These are phyloP conservation scores for Quercus suber DNA, from an alignment of 306 rosid species.

Conservation along the genomic window DNA sequence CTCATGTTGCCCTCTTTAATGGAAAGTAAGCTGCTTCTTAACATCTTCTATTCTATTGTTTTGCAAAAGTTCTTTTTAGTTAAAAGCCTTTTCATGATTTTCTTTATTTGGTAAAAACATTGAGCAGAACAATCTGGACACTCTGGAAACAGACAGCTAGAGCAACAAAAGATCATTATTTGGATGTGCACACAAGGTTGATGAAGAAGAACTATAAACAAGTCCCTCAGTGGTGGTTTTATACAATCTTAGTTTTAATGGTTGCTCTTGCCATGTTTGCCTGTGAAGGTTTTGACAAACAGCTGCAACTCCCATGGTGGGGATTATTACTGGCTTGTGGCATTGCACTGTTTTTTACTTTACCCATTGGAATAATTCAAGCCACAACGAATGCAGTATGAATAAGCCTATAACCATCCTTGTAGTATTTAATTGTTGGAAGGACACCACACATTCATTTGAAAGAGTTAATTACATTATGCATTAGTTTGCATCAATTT, in stretches of 20 bases:
- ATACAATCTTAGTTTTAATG: slow-evolving; percentile 35
- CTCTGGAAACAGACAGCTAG: slow-evolving; percentile 48
- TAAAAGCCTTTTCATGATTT: slow-evolving; percentile 2
- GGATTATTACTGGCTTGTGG: slow-evolving; percentile 62
- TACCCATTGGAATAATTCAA: slow-evolving; percentile 73
- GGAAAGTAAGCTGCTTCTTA: slow-evolving; percentile 57
- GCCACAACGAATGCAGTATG: slow-evolving; percentile 79
- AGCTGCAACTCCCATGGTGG: slow-evolving; percentile 95
- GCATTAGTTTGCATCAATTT: not conserved
- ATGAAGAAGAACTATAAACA: slow-evolving; percentile 75
- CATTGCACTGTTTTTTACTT: slow-evolving; percentile 64
- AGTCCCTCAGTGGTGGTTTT: slow-evolving; percentile 87
- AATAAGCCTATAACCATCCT: too few species aligned
- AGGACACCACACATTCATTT: not conserved
- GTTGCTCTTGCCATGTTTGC: slow-evolving; percentile 31
- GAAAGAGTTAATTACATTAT: not conserved
- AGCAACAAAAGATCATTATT: slow-evolving; percentile 21
- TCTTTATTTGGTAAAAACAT: not conserved
- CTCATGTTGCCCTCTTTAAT: slow-evolving; percentile 82
- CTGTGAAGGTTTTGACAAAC: slow-evolving; percentile 71
- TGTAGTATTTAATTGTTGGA: too few species aligned
- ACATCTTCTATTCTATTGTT: not conserved
- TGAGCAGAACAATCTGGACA: slow-evolving; percentile 38
- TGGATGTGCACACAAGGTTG: slow-evolving; percentile 66
- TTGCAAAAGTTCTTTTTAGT: not conserved